phyloP scores from a whole-genome alignment of 2,329 filamentous ascomycete species.

The Trichoderma sp. region DNA sequence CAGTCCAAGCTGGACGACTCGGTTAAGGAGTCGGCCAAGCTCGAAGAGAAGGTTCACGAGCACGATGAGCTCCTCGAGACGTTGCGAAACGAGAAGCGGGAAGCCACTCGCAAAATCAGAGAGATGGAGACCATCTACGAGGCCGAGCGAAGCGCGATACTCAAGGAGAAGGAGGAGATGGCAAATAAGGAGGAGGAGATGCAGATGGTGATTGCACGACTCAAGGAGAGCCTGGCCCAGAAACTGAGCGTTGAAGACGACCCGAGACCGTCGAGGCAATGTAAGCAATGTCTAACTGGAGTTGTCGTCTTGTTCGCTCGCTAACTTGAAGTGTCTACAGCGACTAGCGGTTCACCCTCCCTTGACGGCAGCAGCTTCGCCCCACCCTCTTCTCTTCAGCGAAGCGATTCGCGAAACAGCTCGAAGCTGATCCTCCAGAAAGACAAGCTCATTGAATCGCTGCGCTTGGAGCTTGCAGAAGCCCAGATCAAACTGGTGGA shows the following conservation, averaged over 20 bases:
- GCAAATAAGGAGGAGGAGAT: slow-evolving; percentile 84
- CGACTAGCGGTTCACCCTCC: slow-evolving; percentile 63
- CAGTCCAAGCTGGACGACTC: slow-evolving; percentile 86
- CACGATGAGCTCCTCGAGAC: slow-evolving; percentile 80
- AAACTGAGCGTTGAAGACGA: slow-evolving; percentile 62
- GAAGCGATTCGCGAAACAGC: slow-evolving; percentile 86
- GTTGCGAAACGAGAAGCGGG: slow-evolving; percentile 81
- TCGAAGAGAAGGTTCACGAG: slow-evolving; percentile 88
- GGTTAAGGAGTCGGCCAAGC: slow-evolving; percentile 75
- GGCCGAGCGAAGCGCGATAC: slow-evolving; percentile 80
- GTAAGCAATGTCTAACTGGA: slow-evolving; percentile 42
- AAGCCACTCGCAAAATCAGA: slow-evolving; percentile 77
- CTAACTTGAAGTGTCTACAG: slow-evolving; percentile 30
- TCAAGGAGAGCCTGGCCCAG: slow-evolving; percentile 87
- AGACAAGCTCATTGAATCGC: slow-evolving; percentile 90
- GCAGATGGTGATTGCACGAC: slow-evolving; percentile 82
- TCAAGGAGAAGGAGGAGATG: slow-evolving; percentile 91
- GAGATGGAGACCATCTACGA: slow-evolving; percentile 95
- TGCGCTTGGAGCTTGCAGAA: slow-evolving; percentile 90
- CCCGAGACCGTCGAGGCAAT: slow-evolving; percentile 58
- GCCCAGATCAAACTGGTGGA: slow-evolving; percentile 94
- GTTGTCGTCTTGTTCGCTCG: not conserved
- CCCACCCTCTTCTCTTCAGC: slow-evolving; percentile 78
- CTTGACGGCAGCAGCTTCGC: slow-evolving; percentile 80
- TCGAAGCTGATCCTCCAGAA: slow-evolving; percentile 92